Evolutionary conservation across 768 basidiomycete species (phyloP), one percentile per base, ranked within the genome.

Genomic region (Kondoa malvinella): DNA sequence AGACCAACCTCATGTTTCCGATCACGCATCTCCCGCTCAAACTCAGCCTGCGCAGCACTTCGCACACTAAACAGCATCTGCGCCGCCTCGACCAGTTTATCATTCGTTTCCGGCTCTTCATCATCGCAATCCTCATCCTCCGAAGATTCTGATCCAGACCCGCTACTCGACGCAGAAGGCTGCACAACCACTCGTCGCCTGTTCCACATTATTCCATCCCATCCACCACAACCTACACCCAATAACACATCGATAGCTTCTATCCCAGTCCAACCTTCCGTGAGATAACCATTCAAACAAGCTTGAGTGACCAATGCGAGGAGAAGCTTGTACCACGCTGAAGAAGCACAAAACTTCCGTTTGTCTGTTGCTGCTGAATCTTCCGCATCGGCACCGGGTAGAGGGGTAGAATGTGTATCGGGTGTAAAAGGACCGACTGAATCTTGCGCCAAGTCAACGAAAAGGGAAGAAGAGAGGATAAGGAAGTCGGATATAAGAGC

Each of bases 281-380:
- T 85, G 58, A 91, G 80, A 74, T 91, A 92, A 0, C 89, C 89
- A 73, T 92, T 88, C 64, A 92, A 77, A 25, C 85, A 86, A 0
- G 88, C 88, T n/a, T 89, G 83, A 3, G 88, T 88, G 31, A 89
- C 79, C 27, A 92, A 78, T 1, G 87, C 85, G 0, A 83, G 83
- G 17, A 90, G 80, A 15, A 92, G 80, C 77, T 86, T 81, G 76
- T 89, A 92, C 89, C 89, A 92, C 71, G 85, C 84, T 29, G 82
- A 78, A 30, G 87, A 85, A 0, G 89, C 67, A 3, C 69, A 66
- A 26, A 71, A 30, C 12, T 14, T 59, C 58, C 30, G 4, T 25
- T 25, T 59, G 27, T 59, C 58, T 4, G 50, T 14, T 56, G 58
- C 25, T 31, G 58, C 12, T 16, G 61, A 27, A 16, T 63, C n/a